Percentiles rank a stretch among this genome's conserved stretches.
Conservation (phyloP, 208 protist genomes). For the Acanthamoeba lenticulata region DNA sequence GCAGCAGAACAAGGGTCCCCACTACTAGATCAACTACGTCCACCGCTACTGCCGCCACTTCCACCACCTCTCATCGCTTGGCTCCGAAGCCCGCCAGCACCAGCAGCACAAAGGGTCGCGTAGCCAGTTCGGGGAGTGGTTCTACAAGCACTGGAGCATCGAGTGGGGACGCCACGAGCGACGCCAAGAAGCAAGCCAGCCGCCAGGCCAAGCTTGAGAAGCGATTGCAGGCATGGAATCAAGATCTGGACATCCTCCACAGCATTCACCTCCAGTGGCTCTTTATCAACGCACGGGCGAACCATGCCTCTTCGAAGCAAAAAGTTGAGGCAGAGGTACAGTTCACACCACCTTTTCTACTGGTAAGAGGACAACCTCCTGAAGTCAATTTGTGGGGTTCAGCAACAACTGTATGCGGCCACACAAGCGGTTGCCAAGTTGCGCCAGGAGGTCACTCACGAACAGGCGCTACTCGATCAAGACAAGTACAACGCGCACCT, state of each 20-base stretch:
- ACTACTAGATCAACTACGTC: background rate
- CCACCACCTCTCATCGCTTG: background rate
- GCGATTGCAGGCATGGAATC: background rate
- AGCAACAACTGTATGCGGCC: background rate
- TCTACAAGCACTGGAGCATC: background rate
- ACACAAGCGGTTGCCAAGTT: background rate
- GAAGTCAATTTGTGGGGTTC: background rate
- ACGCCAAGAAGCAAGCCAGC: conserved; percentile 15
- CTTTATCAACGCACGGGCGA: background rate
- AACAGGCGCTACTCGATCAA: background rate
- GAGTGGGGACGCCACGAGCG: background rate
- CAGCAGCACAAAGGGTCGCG: background rate
- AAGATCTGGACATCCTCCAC: background rate
- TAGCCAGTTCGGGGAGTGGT: background rate
- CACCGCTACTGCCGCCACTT: background rate
- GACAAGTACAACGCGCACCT: background rate
- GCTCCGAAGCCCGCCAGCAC: background rate
- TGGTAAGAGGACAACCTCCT: background rate
- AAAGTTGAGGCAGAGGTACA: background rate
- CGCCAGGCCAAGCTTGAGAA: background rate
- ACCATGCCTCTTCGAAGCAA: background rate
- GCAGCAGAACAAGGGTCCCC: background rate
- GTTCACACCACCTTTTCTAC: background rate
- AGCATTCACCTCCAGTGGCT: background rate
- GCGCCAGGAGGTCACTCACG: background rate